phyloP scores from a whole-genome alignment of 1,284 basidiomycete species.

The Heterobasidion parviporum region DNA sequence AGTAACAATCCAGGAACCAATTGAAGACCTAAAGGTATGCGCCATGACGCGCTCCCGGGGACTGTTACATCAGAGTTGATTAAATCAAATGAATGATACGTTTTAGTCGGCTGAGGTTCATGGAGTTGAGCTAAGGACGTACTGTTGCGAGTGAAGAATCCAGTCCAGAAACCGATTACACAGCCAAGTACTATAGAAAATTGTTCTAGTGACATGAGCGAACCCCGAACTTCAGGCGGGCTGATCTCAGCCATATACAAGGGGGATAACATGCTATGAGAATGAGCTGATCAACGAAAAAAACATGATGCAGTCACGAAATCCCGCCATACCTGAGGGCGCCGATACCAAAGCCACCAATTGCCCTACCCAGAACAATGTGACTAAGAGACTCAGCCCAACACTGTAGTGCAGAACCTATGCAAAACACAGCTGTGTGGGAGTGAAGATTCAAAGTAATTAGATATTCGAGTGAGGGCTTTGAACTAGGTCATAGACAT shows the following conservation, averaged over 20 bases:
- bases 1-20: slow-evolving; percentile 62
- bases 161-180: slow-evolving; percentile 75
- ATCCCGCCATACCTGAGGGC: slow-evolving; percentile 47
- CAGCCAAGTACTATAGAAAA: slow-evolving; percentile 73
- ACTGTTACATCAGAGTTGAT: slow-evolving; percentile 26
- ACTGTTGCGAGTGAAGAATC: slow-evolving; percentile 64
- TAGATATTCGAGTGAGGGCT: neutral
- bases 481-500: slow-evolving; percentile 15
- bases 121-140: neutral
- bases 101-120: neutral
- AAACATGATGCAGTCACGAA: neutral
- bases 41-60: slow-evolving; percentile 58
- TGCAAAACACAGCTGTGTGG: slow-evolving; percentile 52
- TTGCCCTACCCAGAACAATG: slow-evolving; percentile 58
- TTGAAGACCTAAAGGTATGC: slow-evolving; percentile 68
- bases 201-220: slow-evolving; percentile 73
- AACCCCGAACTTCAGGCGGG: slow-evolving; percentile 74
- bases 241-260: slow-evolving; percentile 81
- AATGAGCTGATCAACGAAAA: neutral
- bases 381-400: slow-evolving; percentile 46
- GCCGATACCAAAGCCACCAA: slow-evolving; percentile 76
- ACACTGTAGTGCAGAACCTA: slow-evolving; percentile 66
- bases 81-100: neutral
- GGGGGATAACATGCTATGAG: slow-evolving; percentile 60
- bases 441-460: neutral